A percentile compares a stretch with the other conserved stretches of the same genome.
These are phyloP conservation scores for Hansfordia pulvinata DNA, from an alignment of 2,329 filamentous ascomycete genomes.

Conservation along the genomic window DNA sequence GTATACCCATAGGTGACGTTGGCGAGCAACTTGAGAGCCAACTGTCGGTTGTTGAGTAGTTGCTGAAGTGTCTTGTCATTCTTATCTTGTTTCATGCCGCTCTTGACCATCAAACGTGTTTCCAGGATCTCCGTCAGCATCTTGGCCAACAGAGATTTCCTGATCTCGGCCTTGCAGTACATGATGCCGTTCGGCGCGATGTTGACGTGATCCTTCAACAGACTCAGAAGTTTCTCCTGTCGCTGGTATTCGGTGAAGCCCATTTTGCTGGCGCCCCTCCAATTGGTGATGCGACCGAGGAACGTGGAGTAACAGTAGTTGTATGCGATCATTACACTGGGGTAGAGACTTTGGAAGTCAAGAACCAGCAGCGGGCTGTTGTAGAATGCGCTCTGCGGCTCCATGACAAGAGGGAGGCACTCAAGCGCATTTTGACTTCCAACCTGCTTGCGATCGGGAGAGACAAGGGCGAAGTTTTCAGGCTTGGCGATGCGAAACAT, in stretches of 20 bases:
- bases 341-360: slow-evolving; percentile 93
- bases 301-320: slow-evolving; percentile 99
- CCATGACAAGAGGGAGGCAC: slow-evolving; percentile 92
- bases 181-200: slow-evolving; percentile 95
- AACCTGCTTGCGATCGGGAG: slow-evolving; percentile 82
- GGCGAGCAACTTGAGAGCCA: slow-evolving; percentile 91
- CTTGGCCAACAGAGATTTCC: slow-evolving; percentile 84
- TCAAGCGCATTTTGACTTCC: slow-evolving; percentile 89
- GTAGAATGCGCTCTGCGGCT: slow-evolving; percentile 91
- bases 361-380: slow-evolving; percentile 78
- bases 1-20: slow-evolving; percentile 99
- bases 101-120: slow-evolving; percentile 95
- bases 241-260: slow-evolving; percentile 81
- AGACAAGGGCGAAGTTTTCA: slow-evolving; percentile 83
- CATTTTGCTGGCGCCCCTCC: slow-evolving; percentile 91
- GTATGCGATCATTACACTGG: slow-evolving; percentile 97
- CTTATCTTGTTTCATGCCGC: slow-evolving; percentile 87
- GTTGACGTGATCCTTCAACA: slow-evolving; percentile 77
- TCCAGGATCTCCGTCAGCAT: slow-evolving; percentile 95
- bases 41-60: slow-evolving; percentile 81
- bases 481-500: slow-evolving; percentile 99
- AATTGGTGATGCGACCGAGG: slow-evolving; percentile 69
- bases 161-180: slow-evolving; percentile 74
- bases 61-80: slow-evolving; percentile 76
- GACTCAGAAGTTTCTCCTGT: slow-evolving; percentile 57